Evolutionary conservation across 805 yeast species (phyloP), one percentile per base, ranked within the genome.

Genomic region (Saturnispora saitoi): DNA sequence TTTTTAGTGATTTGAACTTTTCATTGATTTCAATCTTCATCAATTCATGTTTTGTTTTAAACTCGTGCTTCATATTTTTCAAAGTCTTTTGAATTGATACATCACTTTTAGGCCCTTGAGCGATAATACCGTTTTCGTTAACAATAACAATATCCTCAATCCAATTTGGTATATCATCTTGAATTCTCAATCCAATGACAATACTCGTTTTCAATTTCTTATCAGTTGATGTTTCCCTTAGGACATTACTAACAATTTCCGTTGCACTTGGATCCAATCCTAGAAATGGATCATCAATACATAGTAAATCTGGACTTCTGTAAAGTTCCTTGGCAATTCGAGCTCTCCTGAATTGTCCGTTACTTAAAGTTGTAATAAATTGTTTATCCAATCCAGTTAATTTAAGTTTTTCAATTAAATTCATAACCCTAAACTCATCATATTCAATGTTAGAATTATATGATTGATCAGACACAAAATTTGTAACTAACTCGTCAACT

Each of bases 311-410:
- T 0, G 97, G 95, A 31, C 75, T 68, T 41, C 71, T 69, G 48
- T 87, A 72, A 39, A 93, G 57, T 0, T 89, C 80, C 51, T 77
- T 75, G 0, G 96, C 98, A 26, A 93, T 67, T 52, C 96, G 73
- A 0, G 97, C 95, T 45, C 99, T 71, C 56, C 99, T 73, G 62
- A 86, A 80, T 64, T 93, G 99, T 0, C 99, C 99, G 63, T 93
- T 93, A 63, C 95, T 86, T 40, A 93, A 69, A 0, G 91, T 86
- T 62, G 87, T 86, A 31, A 86, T 78, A 88, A 95, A 91, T 51
- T 87, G 76, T 48, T 78, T 72, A 47, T 77, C 70, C 43, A 89
- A 63, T 0, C 76, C 80, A 5, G 62, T 64, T 51, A 91, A 68
- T 43, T 76, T 70, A 48, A 93, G 72, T 28, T 67, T 65, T 4